Percentiles rank a stretch among this genome's conserved stretches.
These are phyloP conservation scores for Mycosarcoma maydis DNA, from an alignment of 1,284 basidiomycete species.

Conservation along the genomic window DNA sequence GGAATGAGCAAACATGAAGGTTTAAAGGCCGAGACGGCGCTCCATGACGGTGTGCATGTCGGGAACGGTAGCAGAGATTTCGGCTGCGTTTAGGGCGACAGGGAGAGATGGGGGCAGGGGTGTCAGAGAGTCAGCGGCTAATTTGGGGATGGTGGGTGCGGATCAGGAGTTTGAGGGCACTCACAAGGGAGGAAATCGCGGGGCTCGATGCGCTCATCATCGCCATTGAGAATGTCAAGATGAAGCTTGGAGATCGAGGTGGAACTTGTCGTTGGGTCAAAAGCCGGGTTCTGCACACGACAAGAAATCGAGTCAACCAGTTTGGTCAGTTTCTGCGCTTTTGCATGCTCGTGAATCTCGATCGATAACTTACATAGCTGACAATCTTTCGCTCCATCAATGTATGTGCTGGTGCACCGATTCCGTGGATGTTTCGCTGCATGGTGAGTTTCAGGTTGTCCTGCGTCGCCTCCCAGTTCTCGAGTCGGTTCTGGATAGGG, in stretches of 20 bases:
- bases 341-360: too few relatives aligned
- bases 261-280: conserved; percentile 24
- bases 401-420: conserved; percentile 85
- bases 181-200: conserved; percentile 62
- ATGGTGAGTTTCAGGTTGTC: conserved; percentile 85
- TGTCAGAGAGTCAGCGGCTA: not conserved
- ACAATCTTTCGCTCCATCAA: conserved; percentile 95
- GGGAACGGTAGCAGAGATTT: conserved; percentile 23
- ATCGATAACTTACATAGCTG: conserved; percentile 76
- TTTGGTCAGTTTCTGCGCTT: too few relatives aligned
- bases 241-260: conserved; percentile 58
- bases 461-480: conserved; percentile 85
- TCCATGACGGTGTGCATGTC: conserved; percentile 47
- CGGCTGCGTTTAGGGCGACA: conserved; percentile 10
- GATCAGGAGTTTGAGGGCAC: too few relatives aligned
- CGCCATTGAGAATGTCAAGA: conserved; percentile 63
- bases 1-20: not conserved
- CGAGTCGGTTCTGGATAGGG: conserved; percentile 63
- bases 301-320: not conserved
- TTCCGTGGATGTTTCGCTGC: conserved; percentile 83
- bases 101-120: not conserved
- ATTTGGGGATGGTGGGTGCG: too few relatives aligned
- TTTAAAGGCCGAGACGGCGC: conserved; percentile 36
- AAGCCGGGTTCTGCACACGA: conserved; percentile 25
- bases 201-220: conserved; percentile 62